A percentile compares a stretch with the other conserved stretches of the same genome.
phyloP scores from a whole-genome alignment of 768 basidiomycete species.

The Trametes sanguinea region DNA sequence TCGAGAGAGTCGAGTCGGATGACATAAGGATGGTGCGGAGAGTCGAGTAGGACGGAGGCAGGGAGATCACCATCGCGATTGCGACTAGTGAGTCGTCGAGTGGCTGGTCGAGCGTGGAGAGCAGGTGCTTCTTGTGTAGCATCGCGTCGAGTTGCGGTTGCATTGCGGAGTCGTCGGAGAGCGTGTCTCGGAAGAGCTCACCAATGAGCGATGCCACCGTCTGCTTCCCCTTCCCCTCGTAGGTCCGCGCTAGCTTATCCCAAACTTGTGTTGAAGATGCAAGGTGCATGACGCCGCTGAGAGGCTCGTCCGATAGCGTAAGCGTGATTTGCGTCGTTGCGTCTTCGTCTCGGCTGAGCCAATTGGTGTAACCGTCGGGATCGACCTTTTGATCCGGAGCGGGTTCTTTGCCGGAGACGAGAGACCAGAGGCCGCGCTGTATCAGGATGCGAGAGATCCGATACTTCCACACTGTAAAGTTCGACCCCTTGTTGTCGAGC shows the following conservation, averaged over 20 bases:
- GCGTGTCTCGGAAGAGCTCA: slow-evolving; percentile 27
- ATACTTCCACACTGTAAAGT: slow-evolving; percentile 5
- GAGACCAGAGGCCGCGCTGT: neutral
- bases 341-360: slow-evolving; percentile 18
- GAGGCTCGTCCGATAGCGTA: slow-evolving; percentile 29
- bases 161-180: slow-evolving; percentile 22
- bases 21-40: slow-evolving; percentile 29
- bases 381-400: neutral
- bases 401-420: neutral
- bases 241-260: slow-evolving; percentile 23
- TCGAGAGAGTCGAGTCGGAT: neutral
- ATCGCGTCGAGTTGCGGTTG: slow-evolving; percentile 29
- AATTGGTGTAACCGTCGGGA: neutral
- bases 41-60: slow-evolving; percentile 26
- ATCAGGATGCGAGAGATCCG: neutral
- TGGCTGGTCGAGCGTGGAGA: slow-evolving; percentile 19
- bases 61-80: slow-evolving; percentile 26
- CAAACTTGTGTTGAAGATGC: slow-evolving; percentile 22
- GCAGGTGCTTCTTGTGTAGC: slow-evolving; percentile 18
- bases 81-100: slow-evolving; percentile 28
- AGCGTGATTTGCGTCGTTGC: slow-evolving; percentile 28
- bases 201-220: slow-evolving; percentile 29
- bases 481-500: neutral
- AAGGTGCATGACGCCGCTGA: slow-evolving; percentile 24
- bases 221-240: slow-evolving; percentile 30